A percentile compares a stretch with the other conserved stretches of the same genome.
These are phyloP conservation scores for Heliamphora exappendiculata DNA, from an alignment of 148 eudicot species.

Conservation along the genomic window DNA sequence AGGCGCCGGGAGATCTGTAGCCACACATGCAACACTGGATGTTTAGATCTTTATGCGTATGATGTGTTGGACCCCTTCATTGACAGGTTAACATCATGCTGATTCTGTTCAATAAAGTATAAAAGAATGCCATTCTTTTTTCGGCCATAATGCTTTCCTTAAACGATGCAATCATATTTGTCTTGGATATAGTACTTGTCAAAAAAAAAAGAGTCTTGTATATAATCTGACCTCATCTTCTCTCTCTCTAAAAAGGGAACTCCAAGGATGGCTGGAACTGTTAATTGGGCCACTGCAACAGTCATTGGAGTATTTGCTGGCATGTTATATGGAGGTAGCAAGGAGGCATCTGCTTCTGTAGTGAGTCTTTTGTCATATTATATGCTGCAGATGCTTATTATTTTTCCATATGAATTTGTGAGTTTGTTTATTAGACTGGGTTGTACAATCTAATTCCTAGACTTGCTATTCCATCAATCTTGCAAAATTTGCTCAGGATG, in stretches of 20 bases:
- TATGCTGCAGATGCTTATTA: conserved; percentile 6
- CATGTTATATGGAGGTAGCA: conserved; percentile 93
- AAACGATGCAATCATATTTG: background rate
- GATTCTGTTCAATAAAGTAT: background rate
- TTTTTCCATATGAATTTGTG: background rate
- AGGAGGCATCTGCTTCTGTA: conserved; percentile 93
- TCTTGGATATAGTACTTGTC: too few relatives aligned
- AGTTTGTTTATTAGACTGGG: background rate
- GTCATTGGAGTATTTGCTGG: conserved; percentile 88
- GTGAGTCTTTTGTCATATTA: conserved; percentile 39
- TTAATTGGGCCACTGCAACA: conserved; percentile 90
- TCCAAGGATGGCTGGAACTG: conserved; percentile 69
- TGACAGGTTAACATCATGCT: background rate
- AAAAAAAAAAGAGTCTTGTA: too few relatives aligned
- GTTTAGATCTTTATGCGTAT: background rate
- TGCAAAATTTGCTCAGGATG: background rate
- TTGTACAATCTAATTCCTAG: background rate
- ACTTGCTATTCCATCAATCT: background rate
- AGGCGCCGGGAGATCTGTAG: too few relatives aligned
- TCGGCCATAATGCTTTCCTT: background rate
- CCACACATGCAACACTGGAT: too few relatives aligned
- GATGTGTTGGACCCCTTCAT: background rate
- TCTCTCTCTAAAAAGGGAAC: conserved; percentile 33
- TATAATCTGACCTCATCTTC: background rate
- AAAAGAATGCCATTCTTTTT: background rate